Evolutionary conservation across 2,329 filamentous ascomycete species (phyloP).

Genomic region (Trichoderma hamatum): DNA sequence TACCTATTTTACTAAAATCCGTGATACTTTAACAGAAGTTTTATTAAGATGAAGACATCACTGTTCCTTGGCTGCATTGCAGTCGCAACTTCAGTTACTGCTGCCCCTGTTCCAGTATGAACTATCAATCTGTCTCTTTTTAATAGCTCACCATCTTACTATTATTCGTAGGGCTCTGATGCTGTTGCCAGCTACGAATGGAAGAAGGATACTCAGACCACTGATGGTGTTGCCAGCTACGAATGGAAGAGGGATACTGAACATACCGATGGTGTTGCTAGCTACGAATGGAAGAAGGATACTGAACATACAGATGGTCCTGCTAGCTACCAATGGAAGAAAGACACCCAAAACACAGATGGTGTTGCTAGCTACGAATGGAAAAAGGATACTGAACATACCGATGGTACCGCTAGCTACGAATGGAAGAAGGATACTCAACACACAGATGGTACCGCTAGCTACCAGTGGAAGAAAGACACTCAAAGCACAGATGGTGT

Average conservation of each 20-base stretch:
- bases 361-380: constrained; percentile 4
- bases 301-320: background rate
- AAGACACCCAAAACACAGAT: background rate
- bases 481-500: background rate
- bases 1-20: background rate
- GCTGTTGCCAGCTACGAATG: background rate
- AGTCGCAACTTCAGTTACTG: constrained; percentile 10
- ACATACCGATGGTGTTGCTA: background rate
- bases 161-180: background rate
- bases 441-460: background rate
- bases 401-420: background rate
- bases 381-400: background rate
- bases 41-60: constrained; percentile 16
- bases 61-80: constrained; percentile 3
- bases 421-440: background rate
- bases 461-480: constrained; percentile 2
- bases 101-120: constrained; percentile 11
- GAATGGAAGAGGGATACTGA: background rate
- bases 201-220: background rate
- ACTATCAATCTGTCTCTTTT: too few species aligned
- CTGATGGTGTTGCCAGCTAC: background rate
- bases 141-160: background rate
- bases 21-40: background rate
- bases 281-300: constrained; percentile 3
- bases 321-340: constrained; percentile 17